Base-by-base conservation (phyloP, 1,139 yeast genomes). In the Protomyces inouyei region DNA sequence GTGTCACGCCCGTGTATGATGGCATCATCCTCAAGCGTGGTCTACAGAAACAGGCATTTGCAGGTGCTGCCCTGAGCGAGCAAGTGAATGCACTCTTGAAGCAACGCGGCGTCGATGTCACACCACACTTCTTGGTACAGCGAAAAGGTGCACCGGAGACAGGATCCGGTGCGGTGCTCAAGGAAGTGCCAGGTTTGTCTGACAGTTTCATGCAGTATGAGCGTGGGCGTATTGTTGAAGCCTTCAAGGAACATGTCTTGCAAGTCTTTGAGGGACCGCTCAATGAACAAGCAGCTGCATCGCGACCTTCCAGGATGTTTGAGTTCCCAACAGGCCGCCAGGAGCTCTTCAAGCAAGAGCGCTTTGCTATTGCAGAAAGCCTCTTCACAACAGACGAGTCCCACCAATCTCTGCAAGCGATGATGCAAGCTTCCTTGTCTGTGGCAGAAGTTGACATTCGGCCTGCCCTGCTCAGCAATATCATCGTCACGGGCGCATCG, bases 1-100 rank as follows among this genome's bases (percentile, higher is more conserved):
- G 93, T 64, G 96, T 88, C 1, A 88, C 97, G 0, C 98, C 99
- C 0, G 95, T 93, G 2, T 83, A 92, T 63, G 99, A 93, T 76
- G 98, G 98, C 3, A 83, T 93, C 73, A 88, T 95, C 55, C 79
- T 93, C 66, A 70, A 87, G 83, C 73, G 88, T 65, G 72, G 72
- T 60, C 61, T 52, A 56, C 59, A 53, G 25, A 48, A 60, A 16
- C 66, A 64, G 45, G 60, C 61, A 21, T 65, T 68, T 60, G 80
- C 80, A 1, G 81, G 81, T 2, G 71, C 71, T 53, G 76, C 70
- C 65, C 67, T 78, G 40, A 74, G 71, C 66, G 64, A 64, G 28
- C 45, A 38, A 18, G 63, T 59, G 35, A 37, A 40, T 28, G 28
- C 53, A 23, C 73, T 74, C 55, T 68, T 76, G 48, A 66, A 66